A percentile compares a stretch with the other conserved stretches of the same genome.
These are phyloP conservation scores for Chernovozyma sophiae-reginae DNA, from an alignment of 1,139 yeast genomes.

Conservation along the genomic window DNA sequence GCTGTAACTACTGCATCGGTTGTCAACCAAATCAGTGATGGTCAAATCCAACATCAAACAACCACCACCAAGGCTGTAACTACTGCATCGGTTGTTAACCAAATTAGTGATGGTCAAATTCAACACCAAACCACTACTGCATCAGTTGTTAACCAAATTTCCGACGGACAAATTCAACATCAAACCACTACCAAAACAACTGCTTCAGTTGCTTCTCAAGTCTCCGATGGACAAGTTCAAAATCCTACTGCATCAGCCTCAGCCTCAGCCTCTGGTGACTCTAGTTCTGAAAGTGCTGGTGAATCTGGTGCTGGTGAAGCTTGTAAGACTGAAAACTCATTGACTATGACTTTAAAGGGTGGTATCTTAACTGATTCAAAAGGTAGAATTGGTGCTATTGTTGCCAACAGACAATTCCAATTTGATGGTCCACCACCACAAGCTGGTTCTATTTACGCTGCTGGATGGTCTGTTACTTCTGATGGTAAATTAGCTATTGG, in stretches of 20 bases:
- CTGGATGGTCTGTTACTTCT: slow-evolving; percentile 69
- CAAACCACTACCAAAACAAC: slow-evolving; percentile 20
- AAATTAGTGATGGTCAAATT: slow-evolving; percentile 61
- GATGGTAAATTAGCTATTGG: slow-evolving; percentile 73
- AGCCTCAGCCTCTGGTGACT: slow-evolving; percentile 9
- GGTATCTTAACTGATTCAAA: slow-evolving; percentile 54
- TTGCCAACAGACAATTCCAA: slow-evolving; percentile 84
- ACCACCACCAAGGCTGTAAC: slow-evolving; percentile 21
- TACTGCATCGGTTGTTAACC: slow-evolving; percentile 39
- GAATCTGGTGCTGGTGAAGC: slow-evolving; percentile 23
- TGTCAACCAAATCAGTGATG: slow-evolving; percentile 30
- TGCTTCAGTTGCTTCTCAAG: slow-evolving; percentile 20
- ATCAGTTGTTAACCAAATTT: slow-evolving; percentile 25
- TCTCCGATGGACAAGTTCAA: slow-evolving; percentile 33
- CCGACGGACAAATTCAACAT: slow-evolving; percentile 35
- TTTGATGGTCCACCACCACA: slow-evolving; percentile 91
- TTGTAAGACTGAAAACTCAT: slow-evolving; percentile 49
- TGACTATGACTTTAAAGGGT: slow-evolving; percentile 51
- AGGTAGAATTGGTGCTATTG: slow-evolving; percentile 79
- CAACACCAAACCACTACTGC: slow-evolving; percentile 47
- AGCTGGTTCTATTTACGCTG: slow-evolving; percentile 84
- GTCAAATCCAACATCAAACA: slow-evolving; percentile 35
- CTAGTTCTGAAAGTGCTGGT: slow-evolving; percentile 9
- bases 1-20: slow-evolving; percentile 24
- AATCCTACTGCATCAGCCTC: slow-evolving; percentile 16